A percentile compares a stretch with the other conserved stretches of the same genome.
Evolutionary conservation across 2,329 filamentous ascomycete species (phyloP).

Genomic region (Exophiala xenobiotica): DNA sequence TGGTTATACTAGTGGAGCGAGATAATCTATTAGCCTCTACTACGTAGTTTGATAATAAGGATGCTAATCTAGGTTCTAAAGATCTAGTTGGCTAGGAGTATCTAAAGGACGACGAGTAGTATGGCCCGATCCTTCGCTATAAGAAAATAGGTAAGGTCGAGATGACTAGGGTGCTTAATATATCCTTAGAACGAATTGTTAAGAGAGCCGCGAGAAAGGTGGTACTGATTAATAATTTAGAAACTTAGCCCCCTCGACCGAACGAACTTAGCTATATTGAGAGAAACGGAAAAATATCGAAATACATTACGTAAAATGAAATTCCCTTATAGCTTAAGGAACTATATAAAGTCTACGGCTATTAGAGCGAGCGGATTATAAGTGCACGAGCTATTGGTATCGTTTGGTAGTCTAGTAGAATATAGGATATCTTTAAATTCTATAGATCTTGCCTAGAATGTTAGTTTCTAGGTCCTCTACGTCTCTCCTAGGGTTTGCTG

Average conservation of each 20-base stretch:
- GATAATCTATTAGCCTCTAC: neutral
- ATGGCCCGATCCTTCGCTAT: neutral
- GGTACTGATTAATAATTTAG: neutral
- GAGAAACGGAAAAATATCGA: neutral
- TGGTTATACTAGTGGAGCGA: neutral
- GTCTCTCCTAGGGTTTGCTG: neutral
- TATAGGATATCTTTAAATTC: neutral
- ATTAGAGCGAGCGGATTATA: neutral
- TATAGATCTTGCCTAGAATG: neutral
- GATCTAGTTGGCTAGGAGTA: neutral
- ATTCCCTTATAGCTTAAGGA: neutral
- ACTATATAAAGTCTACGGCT: neutral
- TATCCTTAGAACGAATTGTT: neutral
- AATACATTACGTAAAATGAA: neutral
- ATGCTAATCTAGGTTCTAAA: neutral
- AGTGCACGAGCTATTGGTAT: neutral
- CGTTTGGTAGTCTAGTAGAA: neutral
- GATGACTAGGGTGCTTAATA: neutral
- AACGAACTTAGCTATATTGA: neutral
- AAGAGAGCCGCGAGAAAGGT: neutral
- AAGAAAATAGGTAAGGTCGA: neutral
- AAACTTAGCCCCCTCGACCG: neutral
- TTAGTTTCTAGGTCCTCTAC: neutral
- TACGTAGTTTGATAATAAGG: neutral
- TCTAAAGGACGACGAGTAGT: neutral